Evolutionary conservation across 768 basidiomycete species (phyloP).

Genomic region (Rhodotorula taiwanensis): DNA sequence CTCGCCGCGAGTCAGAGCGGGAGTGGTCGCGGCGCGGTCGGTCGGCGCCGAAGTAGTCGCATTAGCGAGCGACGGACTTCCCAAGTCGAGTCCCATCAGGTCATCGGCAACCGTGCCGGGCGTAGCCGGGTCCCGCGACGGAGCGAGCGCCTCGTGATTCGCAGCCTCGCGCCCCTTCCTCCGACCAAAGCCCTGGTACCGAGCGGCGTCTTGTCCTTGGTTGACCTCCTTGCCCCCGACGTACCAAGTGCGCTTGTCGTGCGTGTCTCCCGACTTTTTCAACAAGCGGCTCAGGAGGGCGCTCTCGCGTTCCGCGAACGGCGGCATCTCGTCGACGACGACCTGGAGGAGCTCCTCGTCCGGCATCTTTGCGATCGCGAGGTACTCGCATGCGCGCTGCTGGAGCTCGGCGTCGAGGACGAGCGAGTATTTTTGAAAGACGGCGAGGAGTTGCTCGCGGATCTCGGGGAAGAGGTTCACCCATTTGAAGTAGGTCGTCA

Average conservation of each 20-base stretch:
- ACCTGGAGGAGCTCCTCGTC: constrained; percentile 89
- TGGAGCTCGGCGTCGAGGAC: constrained; percentile 95
- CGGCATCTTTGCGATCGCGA: constrained; percentile 70
- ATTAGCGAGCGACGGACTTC: constrained; percentile 42
- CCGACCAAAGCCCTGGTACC: constrained; percentile 51
- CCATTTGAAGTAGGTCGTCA: constrained; percentile 99
- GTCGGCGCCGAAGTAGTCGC: background rate
- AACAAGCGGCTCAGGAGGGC: constrained; percentile 72
- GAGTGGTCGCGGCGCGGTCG: background rate
- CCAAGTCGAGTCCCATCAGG: constrained; percentile 68
- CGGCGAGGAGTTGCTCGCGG: constrained; percentile 82
- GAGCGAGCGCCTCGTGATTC: constrained; percentile 9
- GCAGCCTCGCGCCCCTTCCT: constrained; percentile 37
- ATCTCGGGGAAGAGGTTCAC: constrained; percentile 99
- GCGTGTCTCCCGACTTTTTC: constrained; percentile 82
- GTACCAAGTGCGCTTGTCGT: constrained; percentile 90
- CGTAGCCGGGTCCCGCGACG: constrained; percentile 15
- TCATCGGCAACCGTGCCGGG: constrained; percentile 49
- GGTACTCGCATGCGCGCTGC: constrained; percentile 97
- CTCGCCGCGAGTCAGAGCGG: background rate
- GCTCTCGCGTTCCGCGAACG: constrained; percentile 91
- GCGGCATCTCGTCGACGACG: constrained; percentile 97
- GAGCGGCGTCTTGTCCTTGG: constrained; percentile 62
- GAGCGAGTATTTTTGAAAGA: constrained; percentile 96
- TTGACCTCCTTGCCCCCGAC: constrained; percentile 92